Percentiles rank a stretch among this genome's conserved stretches.
phyloP scores from a whole-genome alignment of 2,329 filamentous ascomycete species.

The Arachnomyces sp. region DNA sequence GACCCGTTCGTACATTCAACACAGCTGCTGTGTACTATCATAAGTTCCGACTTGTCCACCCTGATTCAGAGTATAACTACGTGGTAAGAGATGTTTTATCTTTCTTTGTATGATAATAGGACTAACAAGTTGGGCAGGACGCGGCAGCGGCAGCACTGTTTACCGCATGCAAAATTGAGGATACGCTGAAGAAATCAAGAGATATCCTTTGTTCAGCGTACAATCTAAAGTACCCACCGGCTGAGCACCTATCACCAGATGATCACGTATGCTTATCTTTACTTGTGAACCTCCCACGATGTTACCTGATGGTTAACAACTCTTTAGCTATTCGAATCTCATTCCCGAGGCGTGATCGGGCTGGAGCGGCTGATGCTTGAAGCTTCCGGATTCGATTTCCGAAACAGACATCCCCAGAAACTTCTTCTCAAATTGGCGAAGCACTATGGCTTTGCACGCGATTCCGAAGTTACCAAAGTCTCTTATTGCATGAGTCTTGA shows the following conservation, averaged over 20 bases:
- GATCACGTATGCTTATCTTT: conserved; percentile 55
- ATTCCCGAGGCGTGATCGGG: conserved; percentile 73
- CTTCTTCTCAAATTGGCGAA: conserved; percentile 71
- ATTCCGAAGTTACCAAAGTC: conserved; percentile 47
- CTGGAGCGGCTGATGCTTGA: conserved; percentile 90
- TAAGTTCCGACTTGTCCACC: conserved; percentile 78
- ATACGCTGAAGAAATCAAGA: conserved; percentile 91
- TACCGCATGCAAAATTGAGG: conserved; percentile 93
- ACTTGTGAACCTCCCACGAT: background rate
- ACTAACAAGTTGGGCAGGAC: conserved; percentile 45
- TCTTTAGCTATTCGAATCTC: conserved; percentile 66
- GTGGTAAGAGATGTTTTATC: conserved; percentile 26
- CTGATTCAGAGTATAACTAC: conserved; percentile 78
- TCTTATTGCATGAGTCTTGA: conserved; percentile 81
- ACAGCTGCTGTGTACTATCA: conserved; percentile 91
- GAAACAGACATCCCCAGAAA: conserved; percentile 78
- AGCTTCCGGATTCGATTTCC: conserved; percentile 86
- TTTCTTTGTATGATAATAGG: conserved; percentile 2
- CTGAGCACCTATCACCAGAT: conserved; percentile 66
- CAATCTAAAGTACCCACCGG: conserved; percentile 64
- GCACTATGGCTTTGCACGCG: conserved; percentile 42
- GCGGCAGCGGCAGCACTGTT: conserved; percentile 82
- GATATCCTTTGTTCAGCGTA: conserved; percentile 88
- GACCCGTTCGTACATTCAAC: conserved; percentile 82
- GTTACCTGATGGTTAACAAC: conserved; percentile 5